Evolutionary conservation across 805 yeast species (phyloP).

Genomic region (Yamadazyma scolyti): DNA sequence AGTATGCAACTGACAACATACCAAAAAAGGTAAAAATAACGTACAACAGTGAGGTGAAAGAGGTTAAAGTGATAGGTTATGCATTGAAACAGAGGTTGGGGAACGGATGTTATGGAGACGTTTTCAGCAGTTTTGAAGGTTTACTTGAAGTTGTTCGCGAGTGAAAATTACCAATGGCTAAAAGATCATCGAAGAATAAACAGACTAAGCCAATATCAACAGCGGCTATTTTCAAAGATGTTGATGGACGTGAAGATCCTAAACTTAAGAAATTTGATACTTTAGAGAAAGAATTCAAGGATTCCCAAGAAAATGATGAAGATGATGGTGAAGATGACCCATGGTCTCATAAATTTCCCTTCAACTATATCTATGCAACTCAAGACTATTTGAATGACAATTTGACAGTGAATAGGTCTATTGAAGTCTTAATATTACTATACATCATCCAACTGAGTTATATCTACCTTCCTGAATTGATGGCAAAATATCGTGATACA

Average conservation of each 20-base stretch:
- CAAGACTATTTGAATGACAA: constrained; percentile 39
- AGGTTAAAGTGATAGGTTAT: too few relatives aligned
- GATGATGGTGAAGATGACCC: constrained; percentile 14
- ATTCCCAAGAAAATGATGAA: background rate
- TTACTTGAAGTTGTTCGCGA: constrained; percentile 1
- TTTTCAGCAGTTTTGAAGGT: constrained; percentile 1
- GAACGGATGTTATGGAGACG: background rate
- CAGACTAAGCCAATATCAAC: constrained; percentile 8
- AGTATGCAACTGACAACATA: too few relatives aligned
- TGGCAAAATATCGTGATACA: constrained; percentile 14
- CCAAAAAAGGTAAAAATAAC: too few relatives aligned
- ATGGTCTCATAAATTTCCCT: constrained; percentile 16
- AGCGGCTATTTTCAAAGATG: constrained; percentile 13
- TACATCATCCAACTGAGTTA: constrained; percentile 30
- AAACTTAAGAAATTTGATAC: constrained; percentile 1
- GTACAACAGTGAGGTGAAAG: too few relatives aligned
- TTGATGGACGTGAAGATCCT: constrained; percentile 5
- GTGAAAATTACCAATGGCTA: constrained; percentile 6
- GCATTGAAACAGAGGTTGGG: too few relatives aligned
- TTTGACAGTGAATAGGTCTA: constrained; percentile 24
- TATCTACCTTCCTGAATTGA: constrained; percentile 15
- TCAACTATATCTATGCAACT: constrained; percentile 22
- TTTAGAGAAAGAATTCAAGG: constrained; percentile 1
- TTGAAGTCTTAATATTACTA: constrained; percentile 27
- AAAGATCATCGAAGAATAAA: constrained; percentile 4